These are phyloP conservation scores for Leishmania turanica DNA, from an alignment of 208 protist genomes.

Conservation along the genomic window DNA sequence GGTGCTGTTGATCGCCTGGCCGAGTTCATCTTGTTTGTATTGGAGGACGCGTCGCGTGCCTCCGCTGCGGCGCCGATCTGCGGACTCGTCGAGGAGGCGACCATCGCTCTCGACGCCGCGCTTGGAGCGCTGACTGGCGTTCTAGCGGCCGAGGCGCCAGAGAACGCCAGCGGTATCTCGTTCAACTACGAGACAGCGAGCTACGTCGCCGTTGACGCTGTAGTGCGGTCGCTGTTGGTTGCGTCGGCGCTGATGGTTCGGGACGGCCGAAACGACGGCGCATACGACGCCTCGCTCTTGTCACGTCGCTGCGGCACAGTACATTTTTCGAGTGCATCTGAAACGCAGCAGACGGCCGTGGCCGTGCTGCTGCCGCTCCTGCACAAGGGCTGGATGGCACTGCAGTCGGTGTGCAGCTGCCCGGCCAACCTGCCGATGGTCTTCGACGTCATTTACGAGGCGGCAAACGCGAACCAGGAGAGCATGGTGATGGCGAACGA, in stretches of 20 bases:
- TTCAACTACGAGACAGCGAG: constrained; percentile 62
- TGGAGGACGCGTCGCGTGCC: constrained; percentile 20
- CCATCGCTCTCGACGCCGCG: constrained; percentile 55
- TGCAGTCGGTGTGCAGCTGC: constrained; percentile 49
- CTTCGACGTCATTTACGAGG: constrained; percentile 62
- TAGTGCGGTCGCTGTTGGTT: constrained; percentile 45
- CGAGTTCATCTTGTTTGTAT: constrained; percentile 44
- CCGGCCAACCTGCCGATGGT: constrained; percentile 64
- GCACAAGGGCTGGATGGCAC: constrained; percentile 81
- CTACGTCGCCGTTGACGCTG: constrained; percentile 55
- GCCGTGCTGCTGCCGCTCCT: constrained; percentile 64
- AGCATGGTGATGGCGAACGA: constrained; percentile 30
- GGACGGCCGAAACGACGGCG: constrained; percentile 47
- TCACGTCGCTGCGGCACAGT: constrained; percentile 35
- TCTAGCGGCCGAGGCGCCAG: constrained; percentile 52
- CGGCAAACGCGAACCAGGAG: constrained; percentile 45
- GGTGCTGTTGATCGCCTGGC: constrained; percentile 52
- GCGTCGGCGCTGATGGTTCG: constrained; percentile 47
- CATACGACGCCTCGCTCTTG: constrained; percentile 34
- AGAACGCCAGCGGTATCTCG: constrained; percentile 51
- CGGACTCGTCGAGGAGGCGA: constrained; percentile 24
- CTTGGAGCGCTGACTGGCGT: constrained; percentile 59
- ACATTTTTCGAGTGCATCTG: constrained; percentile 42
- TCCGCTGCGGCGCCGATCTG: background rate
- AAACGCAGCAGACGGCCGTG: constrained; percentile 54